A percentile compares a stretch with the other conserved stretches of the same genome.
Evolutionary conservation across 139 green algal species (phyloP).

Genomic region (Closterium sp.): DNA sequence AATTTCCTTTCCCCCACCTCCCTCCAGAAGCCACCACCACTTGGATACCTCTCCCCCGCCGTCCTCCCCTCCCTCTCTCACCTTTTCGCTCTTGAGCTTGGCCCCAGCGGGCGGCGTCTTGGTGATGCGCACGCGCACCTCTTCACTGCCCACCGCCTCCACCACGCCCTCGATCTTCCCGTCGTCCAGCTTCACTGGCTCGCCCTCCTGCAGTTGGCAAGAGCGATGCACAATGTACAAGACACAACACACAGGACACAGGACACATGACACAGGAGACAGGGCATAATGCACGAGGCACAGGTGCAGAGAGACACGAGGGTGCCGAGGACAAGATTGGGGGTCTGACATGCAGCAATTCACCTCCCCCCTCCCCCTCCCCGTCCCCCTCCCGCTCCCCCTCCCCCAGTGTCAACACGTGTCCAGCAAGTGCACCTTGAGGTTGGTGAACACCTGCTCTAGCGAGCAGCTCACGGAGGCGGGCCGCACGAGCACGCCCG

Average conservation of each 20-base stretch:
- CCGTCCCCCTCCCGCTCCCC: no score
- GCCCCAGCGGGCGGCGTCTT: conserved; percentile 10
- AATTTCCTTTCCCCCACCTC: background rate
- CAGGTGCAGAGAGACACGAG: no score
- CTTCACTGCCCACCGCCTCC: background rate
- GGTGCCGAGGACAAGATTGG: no score
- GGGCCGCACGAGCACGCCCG: background rate
- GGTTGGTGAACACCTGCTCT: conserved; percentile 27
- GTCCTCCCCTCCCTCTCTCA: background rate
- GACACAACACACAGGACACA: no score
- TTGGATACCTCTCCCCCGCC: background rate
- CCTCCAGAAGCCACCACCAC: background rate
- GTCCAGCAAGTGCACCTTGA: background rate
- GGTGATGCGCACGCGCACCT: conserved; percentile 14
- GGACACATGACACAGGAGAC: no score
- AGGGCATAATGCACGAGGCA: no score
- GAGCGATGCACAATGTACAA: no score
- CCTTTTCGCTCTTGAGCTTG: conserved; percentile 46
- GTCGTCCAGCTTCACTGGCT: conserved; percentile 49
- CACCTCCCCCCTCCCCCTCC: no score
- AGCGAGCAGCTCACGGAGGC: conserved; percentile 17
- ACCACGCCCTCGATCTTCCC: conserved; percentile 48
- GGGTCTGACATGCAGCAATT: no score
- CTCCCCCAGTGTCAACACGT: no score
- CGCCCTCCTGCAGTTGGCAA: no score